Evolutionary conservation across 2,329 filamentous ascomycete genomes (phyloP).

Genomic region (Cytospora piceae): DNA sequence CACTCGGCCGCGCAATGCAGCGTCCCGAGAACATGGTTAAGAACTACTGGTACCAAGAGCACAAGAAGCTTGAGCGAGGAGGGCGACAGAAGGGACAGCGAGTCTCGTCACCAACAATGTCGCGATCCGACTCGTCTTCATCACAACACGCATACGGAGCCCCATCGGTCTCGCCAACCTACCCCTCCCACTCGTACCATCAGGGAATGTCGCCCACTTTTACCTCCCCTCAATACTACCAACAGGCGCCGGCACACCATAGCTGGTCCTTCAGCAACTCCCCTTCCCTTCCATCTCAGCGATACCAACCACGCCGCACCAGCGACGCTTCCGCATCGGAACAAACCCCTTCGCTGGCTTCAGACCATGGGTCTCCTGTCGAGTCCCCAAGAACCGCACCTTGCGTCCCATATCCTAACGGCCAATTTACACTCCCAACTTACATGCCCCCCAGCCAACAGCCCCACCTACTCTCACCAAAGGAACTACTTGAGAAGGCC

Average conservation of each 20-base stretch:
- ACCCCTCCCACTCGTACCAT: neutral
- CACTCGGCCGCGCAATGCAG: slow-evolving; percentile 78
- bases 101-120: slow-evolving; percentile 7
- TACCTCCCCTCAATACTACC: neutral
- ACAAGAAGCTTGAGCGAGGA: slow-evolving; percentile 23
- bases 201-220: neutral
- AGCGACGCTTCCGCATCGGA: slow-evolving; percentile 10
- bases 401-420: slow-evolving; percentile 15
- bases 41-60: slow-evolving; percentile 73
- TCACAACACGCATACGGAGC: neutral
- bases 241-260: slow-evolving; percentile 1
- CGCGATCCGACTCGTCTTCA: slow-evolving; percentile 13
- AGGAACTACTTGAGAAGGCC: neutral
- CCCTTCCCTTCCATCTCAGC: neutral
- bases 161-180: neutral
- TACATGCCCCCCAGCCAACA: neutral
- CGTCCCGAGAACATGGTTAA: slow-evolving; percentile 93
- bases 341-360: slow-evolving; percentile 64
- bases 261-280: neutral
- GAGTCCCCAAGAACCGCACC: slow-evolving; percentile 11
- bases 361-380: slow-evolving; percentile 62
- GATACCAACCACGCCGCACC: slow-evolving; percentile 1
- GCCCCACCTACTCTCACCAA: neutral
- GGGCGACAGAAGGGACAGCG: neutral
- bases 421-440: slow-evolving; percentile 13